These are phyloP conservation scores for Chloranthus sessilifolius DNA, from an alignment of 164 flowering plant genomes.

Conservation along the genomic window DNA sequence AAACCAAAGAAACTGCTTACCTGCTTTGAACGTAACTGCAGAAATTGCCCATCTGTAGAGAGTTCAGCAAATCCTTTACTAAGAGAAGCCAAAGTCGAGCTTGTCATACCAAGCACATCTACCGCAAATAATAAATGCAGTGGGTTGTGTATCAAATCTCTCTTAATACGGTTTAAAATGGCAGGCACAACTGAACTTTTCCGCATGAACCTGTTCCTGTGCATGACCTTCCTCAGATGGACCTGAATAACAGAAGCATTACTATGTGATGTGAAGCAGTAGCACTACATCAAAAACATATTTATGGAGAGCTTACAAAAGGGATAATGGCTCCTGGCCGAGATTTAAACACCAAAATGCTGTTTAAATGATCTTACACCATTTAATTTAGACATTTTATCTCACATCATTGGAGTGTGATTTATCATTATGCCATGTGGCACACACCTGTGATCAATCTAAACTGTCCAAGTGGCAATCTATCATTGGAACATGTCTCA, in stretches of 20 bases:
- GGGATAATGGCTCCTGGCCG: too few relatives aligned
- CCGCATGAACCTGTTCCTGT: constrained; percentile 80
- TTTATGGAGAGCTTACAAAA: neutral
- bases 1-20: constrained; percentile 23
- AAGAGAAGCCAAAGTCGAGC: constrained; percentile 93
- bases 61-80: constrained; percentile 98
- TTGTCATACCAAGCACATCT: constrained; percentile 97
- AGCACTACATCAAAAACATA: neutral
- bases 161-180: constrained; percentile 76
- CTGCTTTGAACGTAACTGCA: constrained; percentile 89
- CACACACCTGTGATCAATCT: too few relatives aligned
- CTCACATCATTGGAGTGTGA: too few relatives aligned
- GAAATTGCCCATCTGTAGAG: constrained; percentile 97
- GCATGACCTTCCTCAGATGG: constrained; percentile 89
- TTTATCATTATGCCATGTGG: too few relatives aligned
- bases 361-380: too few relatives aligned
- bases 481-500: too few relatives aligned
- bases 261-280: constrained; percentile 5
- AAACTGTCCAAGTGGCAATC: too few relatives aligned
- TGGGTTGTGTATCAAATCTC: constrained; percentile 95
- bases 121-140: constrained; percentile 85
- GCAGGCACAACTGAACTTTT: constrained; percentile 79
- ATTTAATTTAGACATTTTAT: too few relatives aligned
- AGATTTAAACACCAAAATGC: too few relatives aligned
- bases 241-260: constrained; percentile 38